Evolutionary conservation across 192 early-diverging fungal genomes (phyloP).

Genomic region (Diversispora epigaea): DNA sequence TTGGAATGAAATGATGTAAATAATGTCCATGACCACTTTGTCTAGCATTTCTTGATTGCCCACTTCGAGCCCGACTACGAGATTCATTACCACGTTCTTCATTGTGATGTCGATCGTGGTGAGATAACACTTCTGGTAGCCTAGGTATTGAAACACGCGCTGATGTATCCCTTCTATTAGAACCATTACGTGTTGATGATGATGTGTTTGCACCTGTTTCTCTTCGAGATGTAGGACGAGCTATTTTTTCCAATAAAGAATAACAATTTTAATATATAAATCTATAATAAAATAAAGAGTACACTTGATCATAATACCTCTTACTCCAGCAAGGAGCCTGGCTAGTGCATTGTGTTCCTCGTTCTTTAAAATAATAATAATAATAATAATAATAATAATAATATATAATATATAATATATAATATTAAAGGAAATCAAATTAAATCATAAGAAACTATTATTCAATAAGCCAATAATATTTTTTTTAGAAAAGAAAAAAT

Average conservation of each 20-base stretch:
- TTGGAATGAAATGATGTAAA: conserved; percentile 31
- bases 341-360: conserved; percentile 14
- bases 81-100: conserved; percentile 30
- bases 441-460: not conserved
- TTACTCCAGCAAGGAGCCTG: conserved; percentile 2
- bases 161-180: not conserved
- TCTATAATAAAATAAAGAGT: not conserved
- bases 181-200: conserved; percentile 5
- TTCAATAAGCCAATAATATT: not conserved
- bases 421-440: too few species aligned
- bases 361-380: not conserved
- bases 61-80: not conserved
- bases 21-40: conserved; percentile 2
- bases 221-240: conserved; percentile 10
- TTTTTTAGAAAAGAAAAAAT: not conserved
- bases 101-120: conserved; percentile 10
- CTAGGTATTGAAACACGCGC: not conserved
- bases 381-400: too few species aligned
- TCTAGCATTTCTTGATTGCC: conserved; percentile 20
- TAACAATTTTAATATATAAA: not conserved
- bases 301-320: not conserved
- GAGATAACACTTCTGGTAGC: conserved; percentile 6
- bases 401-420: too few species aligned
- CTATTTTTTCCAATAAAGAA: not conserved
- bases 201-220: conserved; percentile 11